These are phyloP conservation scores for Microbotryomycetes sp. DNA, from an alignment of 1,284 basidiomycete genomes.

Conservation along the genomic window DNA sequence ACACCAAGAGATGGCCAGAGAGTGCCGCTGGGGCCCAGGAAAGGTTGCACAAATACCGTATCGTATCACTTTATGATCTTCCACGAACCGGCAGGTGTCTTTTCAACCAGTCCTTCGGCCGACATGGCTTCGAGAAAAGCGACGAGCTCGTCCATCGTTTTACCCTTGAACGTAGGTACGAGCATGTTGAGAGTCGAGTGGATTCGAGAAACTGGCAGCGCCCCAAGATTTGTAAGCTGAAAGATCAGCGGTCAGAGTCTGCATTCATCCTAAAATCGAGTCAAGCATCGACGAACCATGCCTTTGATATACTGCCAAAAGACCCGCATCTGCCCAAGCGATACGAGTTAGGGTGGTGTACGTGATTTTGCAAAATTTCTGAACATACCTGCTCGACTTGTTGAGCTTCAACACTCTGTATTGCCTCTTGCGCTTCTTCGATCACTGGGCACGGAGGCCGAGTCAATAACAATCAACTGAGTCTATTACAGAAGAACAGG, in stretches of 20 bases:
- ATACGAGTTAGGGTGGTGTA: background rate
- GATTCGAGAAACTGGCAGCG: conserved; percentile 63
- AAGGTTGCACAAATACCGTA: too few species aligned
- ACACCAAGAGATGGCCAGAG: too few species aligned
- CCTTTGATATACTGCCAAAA: conserved; percentile 64
- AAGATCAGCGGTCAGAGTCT: background rate
- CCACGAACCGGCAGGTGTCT: conserved; percentile 64
- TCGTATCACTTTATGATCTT: conserved; percentile 37
- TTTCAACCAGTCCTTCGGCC: conserved; percentile 62
- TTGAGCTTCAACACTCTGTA: conserved; percentile 58
- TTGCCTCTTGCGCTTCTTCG: conserved; percentile 50
- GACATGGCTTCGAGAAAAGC: conserved; percentile 69
- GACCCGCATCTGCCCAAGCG: conserved; percentile 59
- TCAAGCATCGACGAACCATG: conserved; percentile 12
- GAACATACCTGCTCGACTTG: conserved; percentile 54
- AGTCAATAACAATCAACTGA: background rate
- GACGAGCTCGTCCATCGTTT: conserved; percentile 63
- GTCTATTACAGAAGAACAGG: background rate
- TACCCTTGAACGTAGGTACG: conserved; percentile 63
- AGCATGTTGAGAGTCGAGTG: conserved; percentile 68
- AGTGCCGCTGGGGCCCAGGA: too few species aligned
- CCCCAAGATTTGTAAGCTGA: conserved; percentile 63
- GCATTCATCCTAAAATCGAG: conserved; percentile 6
- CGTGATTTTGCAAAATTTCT: background rate
- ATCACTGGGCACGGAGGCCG: conserved; percentile 18